Evolutionary conservation across 1,139 yeast species (phyloP).

Genomic region (Suhomyces panamericanus): DNA sequence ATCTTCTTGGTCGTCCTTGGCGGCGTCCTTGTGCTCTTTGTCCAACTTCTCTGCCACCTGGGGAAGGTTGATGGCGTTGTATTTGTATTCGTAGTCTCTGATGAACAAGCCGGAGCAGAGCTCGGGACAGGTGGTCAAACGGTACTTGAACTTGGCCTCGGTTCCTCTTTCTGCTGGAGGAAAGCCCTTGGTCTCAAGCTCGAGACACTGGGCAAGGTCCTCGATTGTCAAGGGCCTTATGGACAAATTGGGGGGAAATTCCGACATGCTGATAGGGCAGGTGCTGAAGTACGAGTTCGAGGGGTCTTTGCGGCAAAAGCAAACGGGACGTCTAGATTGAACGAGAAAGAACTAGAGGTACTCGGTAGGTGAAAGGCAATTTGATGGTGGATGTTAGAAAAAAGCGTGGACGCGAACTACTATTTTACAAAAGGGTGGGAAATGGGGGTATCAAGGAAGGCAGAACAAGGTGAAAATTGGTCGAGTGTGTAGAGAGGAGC

Average conservation of each 20-base stretch:
- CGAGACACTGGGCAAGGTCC: conserved; percentile 63
- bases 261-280: conserved; percentile 17
- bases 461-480: too few relatives aligned
- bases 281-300: not conserved
- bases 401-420: conserved; percentile 3
- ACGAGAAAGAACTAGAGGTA: not conserved
- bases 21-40: conserved; percentile 28
- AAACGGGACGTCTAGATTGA: not conserved
- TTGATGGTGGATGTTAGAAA: conserved; percentile 3
- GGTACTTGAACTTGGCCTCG: conserved; percentile 60
- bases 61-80: conserved; percentile 47
- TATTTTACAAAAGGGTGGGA: not conserved
- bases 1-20: conserved; percentile 28
- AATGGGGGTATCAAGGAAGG: too few relatives aligned
- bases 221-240: conserved; percentile 77
- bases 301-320: not conserved
- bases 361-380: conserved; percentile 2
- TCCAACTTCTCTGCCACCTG: conserved; percentile 41
- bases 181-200: conserved; percentile 69
- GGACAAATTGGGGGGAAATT: conserved; percentile 61
- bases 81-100: conserved; percentile 57
- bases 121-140: conserved; percentile 84
- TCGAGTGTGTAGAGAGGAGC: not conserved
- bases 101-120: conserved; percentile 83
- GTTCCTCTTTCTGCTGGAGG: conserved; percentile 68